phyloP scores from a whole-genome alignment of 345 rosid genomes.

The Linum trigynum region DNA sequence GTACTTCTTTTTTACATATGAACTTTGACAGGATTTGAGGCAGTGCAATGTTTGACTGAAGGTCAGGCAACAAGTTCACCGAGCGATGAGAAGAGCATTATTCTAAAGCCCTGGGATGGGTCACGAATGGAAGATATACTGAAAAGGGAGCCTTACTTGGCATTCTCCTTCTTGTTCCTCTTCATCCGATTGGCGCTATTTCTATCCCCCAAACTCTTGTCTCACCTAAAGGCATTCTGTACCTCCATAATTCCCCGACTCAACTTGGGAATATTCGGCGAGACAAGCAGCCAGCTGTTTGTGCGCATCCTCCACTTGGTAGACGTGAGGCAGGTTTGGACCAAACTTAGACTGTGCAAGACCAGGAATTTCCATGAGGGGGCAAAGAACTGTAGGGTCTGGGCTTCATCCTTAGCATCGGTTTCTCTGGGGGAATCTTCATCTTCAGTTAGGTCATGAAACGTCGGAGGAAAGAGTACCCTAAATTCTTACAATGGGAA shows the following conservation, averaged over 20 bases:
- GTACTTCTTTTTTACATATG: not conserved
- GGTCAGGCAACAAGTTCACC: conserved; percentile 24
- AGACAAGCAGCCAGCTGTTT: conserved; percentile 56
- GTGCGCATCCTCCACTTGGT: conserved; percentile 55
- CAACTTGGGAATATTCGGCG: conserved; percentile 79
- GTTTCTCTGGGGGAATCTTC: conserved; percentile 75
- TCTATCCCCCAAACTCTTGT: conserved; percentile 35
- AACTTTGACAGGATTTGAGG: conserved; percentile 40
- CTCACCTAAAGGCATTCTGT: conserved; percentile 54
- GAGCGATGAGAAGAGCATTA: conserved; percentile 8
- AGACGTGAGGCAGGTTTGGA: conserved; percentile 82
- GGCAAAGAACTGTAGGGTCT: conserved; percentile 70
- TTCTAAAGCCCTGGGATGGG: conserved; percentile 27
- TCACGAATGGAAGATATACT: conserved; percentile 32
- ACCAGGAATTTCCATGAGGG: conserved; percentile 65
- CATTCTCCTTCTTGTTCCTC: conserved; percentile 41
- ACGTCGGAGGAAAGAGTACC: conserved; percentile 6
- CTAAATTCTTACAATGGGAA: not conserved
- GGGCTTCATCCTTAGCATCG: conserved; percentile 90
- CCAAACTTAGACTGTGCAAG: conserved; percentile 58
- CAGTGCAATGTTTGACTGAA: conserved; percentile 40
- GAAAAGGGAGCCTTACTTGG: conserved; percentile 53
- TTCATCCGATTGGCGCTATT: conserved; percentile 37
- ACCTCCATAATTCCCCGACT: conserved; percentile 45
- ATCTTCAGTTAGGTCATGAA: conserved; percentile 38